These are phyloP conservation scores for Angophora floribunda DNA, from an alignment of 345 rosid genomes.

Conservation along the genomic window DNA sequence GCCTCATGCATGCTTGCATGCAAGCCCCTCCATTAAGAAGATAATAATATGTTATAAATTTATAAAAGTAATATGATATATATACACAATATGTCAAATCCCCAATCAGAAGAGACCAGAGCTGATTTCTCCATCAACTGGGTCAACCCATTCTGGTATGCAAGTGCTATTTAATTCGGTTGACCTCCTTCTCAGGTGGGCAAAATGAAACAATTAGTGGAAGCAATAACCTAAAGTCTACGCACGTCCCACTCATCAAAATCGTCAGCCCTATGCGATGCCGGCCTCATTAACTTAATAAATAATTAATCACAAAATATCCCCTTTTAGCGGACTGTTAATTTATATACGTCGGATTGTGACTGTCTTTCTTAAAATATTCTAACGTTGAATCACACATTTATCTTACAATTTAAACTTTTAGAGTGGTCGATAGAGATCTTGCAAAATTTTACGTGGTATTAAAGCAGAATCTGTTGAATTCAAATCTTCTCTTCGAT, in stretches of 20 bases:
- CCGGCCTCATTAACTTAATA: neutral
- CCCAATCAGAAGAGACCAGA: neutral
- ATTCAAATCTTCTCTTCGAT: neutral
- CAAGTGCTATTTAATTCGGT: neutral
- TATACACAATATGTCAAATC: neutral
- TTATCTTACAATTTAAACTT: neutral
- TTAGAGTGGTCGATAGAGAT: fast-evolving
- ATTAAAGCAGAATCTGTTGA: neutral
- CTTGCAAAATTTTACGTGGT: fast-evolving
- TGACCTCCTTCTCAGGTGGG: neutral
- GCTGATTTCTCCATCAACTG: neutral
- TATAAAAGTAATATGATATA: neutral
- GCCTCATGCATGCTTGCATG: neutral
- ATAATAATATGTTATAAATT: neutral
- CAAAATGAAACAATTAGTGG: neutral
- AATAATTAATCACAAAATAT: neutral
- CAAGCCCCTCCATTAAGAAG: neutral
- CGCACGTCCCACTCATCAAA: neutral
- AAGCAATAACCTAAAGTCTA: neutral
- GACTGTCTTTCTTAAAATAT: neutral
- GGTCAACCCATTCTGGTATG: neutral
- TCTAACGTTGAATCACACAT: neutral
- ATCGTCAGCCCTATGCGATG: neutral
- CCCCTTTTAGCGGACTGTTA: neutral
- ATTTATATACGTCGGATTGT: neutral